A percentile compares a stretch with the other conserved stretches of the same genome.
phyloP scores from a whole-genome alignment of 139 green algal species.

The Astrephomene gubernaculifera region DNA sequence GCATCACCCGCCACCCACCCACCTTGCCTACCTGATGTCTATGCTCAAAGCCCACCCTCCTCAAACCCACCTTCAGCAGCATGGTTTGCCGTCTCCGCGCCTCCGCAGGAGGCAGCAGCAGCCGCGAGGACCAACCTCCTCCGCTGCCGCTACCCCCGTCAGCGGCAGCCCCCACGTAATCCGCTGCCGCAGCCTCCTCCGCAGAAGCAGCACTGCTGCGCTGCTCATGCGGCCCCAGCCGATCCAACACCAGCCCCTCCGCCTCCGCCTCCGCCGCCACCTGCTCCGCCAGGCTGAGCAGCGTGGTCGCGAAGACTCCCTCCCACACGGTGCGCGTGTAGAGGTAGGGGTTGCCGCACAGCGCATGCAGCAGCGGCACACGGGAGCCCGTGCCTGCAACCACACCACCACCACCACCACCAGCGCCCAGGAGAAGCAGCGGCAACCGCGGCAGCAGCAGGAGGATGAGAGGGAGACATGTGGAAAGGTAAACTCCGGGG shows the following conservation, averaged over 20 bases:
- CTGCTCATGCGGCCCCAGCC: no score
- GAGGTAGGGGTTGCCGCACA: constrained; percentile 34
- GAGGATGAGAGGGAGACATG: no score
- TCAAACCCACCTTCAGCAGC: constrained; percentile 8
- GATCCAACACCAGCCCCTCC: no score
- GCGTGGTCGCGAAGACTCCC: background rate
- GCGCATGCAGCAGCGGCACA: constrained; percentile 17
- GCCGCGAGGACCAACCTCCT: no score
- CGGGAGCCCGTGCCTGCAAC: background rate
- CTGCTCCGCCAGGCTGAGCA: background rate
- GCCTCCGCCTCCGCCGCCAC: background rate
- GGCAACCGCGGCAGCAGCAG: no score
- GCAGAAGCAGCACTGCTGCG: no score
- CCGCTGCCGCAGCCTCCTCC: background rate
- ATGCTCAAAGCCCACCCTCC: no score
- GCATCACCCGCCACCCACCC: no score
- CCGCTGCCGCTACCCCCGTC: background rate
- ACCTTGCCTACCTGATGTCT: no score
- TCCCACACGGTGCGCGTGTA: constrained; percentile 4
- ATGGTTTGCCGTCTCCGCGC: background rate
- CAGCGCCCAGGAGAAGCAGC: no score
- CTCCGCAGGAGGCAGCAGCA: background rate
- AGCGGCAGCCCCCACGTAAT: background rate
- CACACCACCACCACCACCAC: no score
- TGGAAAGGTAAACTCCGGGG: no score